Percentiles rank a stretch among this genome's conserved stretches.
Evolutionary conservation across 495 filamentous ascomycete species (phyloP).

Genomic region (Daldinia vernicosa): DNA sequence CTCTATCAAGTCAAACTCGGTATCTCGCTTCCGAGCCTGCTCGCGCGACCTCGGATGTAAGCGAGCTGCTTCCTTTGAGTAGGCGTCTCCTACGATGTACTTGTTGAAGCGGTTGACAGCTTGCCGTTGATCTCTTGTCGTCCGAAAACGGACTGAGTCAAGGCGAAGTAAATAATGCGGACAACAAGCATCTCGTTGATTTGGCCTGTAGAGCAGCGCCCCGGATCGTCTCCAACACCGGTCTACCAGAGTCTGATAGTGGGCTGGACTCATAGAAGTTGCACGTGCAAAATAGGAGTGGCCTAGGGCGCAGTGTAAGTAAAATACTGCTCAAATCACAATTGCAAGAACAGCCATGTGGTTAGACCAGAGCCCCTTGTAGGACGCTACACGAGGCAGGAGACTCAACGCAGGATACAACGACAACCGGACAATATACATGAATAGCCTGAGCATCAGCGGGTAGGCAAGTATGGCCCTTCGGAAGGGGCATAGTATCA

Average conservation of each 20-base stretch:
- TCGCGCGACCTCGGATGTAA: conserved; percentile 80
- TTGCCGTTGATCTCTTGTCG: conserved; percentile 84
- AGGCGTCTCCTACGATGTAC: conserved; percentile 80
- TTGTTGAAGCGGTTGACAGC: conserved; percentile 90
- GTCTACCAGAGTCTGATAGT: conserved; percentile 86
- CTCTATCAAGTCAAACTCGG: conserved; percentile 75
- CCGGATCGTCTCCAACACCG: conserved; percentile 89
- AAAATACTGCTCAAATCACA: conserved; percentile 43
- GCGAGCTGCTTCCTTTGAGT: conserved; percentile 74
- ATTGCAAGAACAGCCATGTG: conserved; percentile 40
- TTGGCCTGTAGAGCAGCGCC: conserved; percentile 90
- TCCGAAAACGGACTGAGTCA: conserved; percentile 72
- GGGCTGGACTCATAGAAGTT: conserved; percentile 68
- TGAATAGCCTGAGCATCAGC: conserved; percentile 20
- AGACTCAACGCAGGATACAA: conserved; percentile 18
- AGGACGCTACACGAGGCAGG: conserved; percentile 36
- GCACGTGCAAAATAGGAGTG: conserved; percentile 83
- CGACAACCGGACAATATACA: conserved; percentile 22
- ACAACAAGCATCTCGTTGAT: conserved; percentile 84
- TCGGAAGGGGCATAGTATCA: conserved; percentile 29
- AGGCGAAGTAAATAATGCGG: conserved; percentile 95
- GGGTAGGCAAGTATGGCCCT: conserved; percentile 33
- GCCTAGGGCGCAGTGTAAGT: conserved; percentile 62
- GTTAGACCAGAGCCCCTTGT: conserved; percentile 21
- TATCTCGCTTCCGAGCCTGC: conserved; percentile 77